phyloP scores from a whole-genome alignment of 2,329 filamentous ascomycete species.

The Colletotrichum musicola region DNA sequence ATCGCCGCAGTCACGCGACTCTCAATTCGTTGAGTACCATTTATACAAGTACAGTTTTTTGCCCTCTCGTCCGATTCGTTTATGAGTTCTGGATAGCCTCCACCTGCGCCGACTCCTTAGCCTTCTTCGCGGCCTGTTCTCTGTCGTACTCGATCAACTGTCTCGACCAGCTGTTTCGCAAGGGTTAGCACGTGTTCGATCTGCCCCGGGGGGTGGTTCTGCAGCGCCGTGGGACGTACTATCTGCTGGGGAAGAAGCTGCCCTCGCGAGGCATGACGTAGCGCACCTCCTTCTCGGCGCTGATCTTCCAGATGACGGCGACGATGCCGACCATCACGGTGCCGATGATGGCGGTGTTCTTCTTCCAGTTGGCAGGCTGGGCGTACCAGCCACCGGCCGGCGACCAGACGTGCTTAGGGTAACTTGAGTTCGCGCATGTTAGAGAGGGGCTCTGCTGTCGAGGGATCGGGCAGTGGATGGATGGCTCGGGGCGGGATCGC shows the following conservation, averaged over 20 bases:
- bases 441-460: slow-evolving; percentile 38
- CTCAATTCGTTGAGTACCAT: slow-evolving; percentile 37
- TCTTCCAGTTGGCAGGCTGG: slow-evolving; percentile 94
- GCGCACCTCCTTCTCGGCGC: slow-evolving; percentile 79
- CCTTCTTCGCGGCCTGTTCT: slow-evolving; percentile 53
- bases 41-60: slow-evolving; percentile 37
- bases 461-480: slow-evolving; percentile 27
- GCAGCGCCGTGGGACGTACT: slow-evolving; percentile 65
- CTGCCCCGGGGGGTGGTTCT: neutral
- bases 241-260: slow-evolving; percentile 86
- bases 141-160: slow-evolving; percentile 60
- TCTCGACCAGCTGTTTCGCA: slow-evolving; percentile 56
- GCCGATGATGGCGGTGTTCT: slow-evolving; percentile 85
- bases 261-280: slow-evolving; percentile 81
- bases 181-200: slow-evolving; percentile 25
- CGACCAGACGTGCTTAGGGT: slow-evolving; percentile 99
- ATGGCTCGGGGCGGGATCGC: slow-evolving; percentile 11
- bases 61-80: slow-evolving; percentile 5
- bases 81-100: slow-evolving; percentile 39
- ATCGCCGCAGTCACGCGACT: slow-evolving; percentile 29
- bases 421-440: slow-evolving; percentile 65
- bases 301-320: slow-evolving; percentile 77
- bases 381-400: slow-evolving; percentile 97
- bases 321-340: slow-evolving; percentile 76
- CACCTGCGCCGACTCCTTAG: slow-evolving; percentile 44